Conservation (phyloP, 2,329 filamentous ascomycete genomes). For the Hortaea werneckii region DNA sequence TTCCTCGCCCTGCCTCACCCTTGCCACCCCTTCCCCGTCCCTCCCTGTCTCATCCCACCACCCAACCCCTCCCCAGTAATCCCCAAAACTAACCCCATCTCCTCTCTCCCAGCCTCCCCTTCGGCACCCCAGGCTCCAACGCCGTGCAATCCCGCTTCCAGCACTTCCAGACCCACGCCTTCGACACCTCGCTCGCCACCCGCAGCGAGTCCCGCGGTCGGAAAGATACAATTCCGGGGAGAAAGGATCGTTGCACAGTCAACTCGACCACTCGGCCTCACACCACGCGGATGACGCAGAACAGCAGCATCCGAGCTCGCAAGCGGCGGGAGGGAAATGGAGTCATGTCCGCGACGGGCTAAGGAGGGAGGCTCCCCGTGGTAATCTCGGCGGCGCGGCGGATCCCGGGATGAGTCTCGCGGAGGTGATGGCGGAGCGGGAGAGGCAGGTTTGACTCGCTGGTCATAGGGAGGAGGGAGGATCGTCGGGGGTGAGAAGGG, state of each 20-base stretch:
- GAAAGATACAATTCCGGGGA: no score
- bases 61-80: not conserved
- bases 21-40: not conserved
- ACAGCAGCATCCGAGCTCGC: not conserved
- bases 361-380: not conserved
- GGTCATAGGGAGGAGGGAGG: not conserved
- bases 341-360: not conserved
- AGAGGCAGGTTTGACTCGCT: not conserved
- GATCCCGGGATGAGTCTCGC: no score
- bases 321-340: not conserved
- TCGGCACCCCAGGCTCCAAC: slow-evolving; percentile 1
- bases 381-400: no score
- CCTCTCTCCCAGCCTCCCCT: not conserved
- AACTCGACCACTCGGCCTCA: not conserved
- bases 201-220: not conserved
- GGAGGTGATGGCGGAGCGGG: not conserved
- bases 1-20: not conserved
- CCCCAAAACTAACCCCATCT: not conserved
- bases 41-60: not conserved
- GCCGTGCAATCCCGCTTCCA: slow-evolving; percentile 1
- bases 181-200: not conserved
- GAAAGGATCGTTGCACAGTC: not conserved
- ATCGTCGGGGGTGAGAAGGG: not conserved
- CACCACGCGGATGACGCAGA: not conserved
- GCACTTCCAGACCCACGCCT: slow-evolving; percentile 4